A percentile compares a stretch with the other conserved stretches of the same genome.
phyloP scores from a whole-genome alignment of 179 eudicot species.

The Drosera spatulata region DNA sequence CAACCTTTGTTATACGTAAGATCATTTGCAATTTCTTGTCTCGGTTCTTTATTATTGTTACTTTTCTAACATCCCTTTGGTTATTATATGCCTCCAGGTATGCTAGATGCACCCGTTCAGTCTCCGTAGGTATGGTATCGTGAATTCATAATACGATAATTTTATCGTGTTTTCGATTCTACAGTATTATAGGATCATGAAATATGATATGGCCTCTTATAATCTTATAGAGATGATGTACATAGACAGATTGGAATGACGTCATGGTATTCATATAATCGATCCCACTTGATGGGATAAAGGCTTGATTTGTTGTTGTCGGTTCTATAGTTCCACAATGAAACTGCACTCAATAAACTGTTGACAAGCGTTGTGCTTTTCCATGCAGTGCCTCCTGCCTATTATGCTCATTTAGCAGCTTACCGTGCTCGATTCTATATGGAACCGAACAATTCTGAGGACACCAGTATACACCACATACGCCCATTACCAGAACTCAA shows the following conservation, averaged over 20 bases:
- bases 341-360: too few species aligned
- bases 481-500: constrained; percentile 61
- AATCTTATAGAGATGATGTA: too few species aligned
- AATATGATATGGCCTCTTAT: too few species aligned
- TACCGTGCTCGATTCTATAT: constrained; percentile 76
- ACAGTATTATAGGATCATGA: too few species aligned
- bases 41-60: not conserved
- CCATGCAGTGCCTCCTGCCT: constrained; percentile 75
- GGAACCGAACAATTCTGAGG: constrained; percentile 52
- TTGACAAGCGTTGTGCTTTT: too few species aligned
- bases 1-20: constrained; percentile 89
- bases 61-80: not conserved
- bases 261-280: too few species aligned
- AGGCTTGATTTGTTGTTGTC: too few species aligned
- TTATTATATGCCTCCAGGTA: constrained; percentile 32
- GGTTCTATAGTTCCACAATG: too few species aligned
- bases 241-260: too few species aligned
- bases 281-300: too few species aligned
- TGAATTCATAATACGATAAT: not conserved
- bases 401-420: constrained; percentile 85
- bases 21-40: not conserved
- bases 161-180: not conserved
- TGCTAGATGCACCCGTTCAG: constrained; percentile 90
- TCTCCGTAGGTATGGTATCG: constrained; percentile 49
- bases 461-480: constrained; percentile 18